Evolutionary conservation across 345 rosid genomes (phyloP).

Genomic region (Eutrema japonicum): DNA sequence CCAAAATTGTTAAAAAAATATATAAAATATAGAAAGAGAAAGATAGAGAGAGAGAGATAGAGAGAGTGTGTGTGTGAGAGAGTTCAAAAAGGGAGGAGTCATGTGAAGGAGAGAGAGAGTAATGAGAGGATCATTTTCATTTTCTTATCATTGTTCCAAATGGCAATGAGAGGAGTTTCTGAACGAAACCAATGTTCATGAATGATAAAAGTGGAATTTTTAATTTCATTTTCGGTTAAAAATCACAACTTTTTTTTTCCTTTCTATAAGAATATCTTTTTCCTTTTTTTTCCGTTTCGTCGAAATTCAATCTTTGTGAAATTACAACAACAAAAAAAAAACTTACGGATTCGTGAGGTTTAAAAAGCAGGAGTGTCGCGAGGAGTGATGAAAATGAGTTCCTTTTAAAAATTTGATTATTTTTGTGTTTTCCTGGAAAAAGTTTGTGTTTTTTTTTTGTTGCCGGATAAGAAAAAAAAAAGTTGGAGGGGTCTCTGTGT

Average conservation of each 20-base stretch:
- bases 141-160: conserved; percentile 17
- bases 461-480: conserved; percentile 23
- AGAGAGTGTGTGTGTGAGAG: neutral
- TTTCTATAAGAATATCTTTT: conserved; percentile 23
- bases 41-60: no score
- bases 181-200: conserved; percentile 31
- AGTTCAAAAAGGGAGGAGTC: conserved; percentile 24
- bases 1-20: neutral
- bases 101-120: conserved; percentile 35
- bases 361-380: conserved; percentile 19
- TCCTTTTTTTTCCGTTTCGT: conserved; percentile 10
- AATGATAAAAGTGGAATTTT: neutral
- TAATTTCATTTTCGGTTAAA: conserved; percentile 26
- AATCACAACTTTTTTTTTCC: conserved; percentile 32
- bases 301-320: conserved; percentile 30
- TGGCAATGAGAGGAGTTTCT: conserved; percentile 4
- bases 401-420: conserved; percentile 22
- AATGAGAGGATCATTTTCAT: conserved; percentile 12
- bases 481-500: conserved; percentile 57
- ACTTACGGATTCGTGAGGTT: conserved; percentile 48
- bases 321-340: neutral
- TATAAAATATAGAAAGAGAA: neutral
- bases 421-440: conserved; percentile 22
- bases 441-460: conserved; percentile 31
- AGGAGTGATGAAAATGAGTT: conserved; percentile 37